phyloP scores from a whole-genome alignment of 2,329 filamentous ascomycete genomes.

The Pestalotiopsis fici region DNA sequence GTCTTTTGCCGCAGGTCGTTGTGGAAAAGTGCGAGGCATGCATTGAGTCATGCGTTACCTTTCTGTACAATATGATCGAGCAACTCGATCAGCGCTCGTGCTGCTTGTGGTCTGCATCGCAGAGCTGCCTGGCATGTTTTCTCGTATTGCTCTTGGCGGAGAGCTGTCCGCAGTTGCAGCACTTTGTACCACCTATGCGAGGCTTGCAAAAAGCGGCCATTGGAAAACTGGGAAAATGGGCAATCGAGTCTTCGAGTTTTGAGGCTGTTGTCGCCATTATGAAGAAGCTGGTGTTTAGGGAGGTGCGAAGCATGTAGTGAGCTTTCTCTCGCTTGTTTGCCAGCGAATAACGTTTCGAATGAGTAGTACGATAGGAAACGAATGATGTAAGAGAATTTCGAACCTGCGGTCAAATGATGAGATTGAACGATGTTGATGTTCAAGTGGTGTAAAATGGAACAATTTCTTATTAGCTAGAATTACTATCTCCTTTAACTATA shows the following conservation, averaged over 20 bases:
- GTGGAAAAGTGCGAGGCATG: conserved; percentile 35
- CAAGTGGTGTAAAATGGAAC: too few relatives aligned
- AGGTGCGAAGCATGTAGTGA: background rate
- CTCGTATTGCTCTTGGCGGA: conserved; percentile 31
- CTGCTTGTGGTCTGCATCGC: conserved; percentile 37
- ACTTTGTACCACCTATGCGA: conserved; percentile 6
- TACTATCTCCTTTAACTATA: too few relatives aligned
- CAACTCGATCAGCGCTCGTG: conserved; percentile 37
- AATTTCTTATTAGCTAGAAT: too few relatives aligned
- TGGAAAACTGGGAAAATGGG: conserved; percentile 4
- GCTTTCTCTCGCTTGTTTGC: background rate
- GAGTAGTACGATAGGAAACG: background rate
- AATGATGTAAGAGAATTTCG: too few relatives aligned
- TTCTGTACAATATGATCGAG: conserved; percentile 34
- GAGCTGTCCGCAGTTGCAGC: conserved; percentile 6
- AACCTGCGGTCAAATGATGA: too few relatives aligned
- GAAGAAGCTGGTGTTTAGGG: conserved; percentile 5
- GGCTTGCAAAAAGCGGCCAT: background rate
- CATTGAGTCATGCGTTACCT: conserved; percentile 34
- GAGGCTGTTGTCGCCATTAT: conserved; percentile 11
- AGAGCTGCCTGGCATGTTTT: conserved; percentile 34
- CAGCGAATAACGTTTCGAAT: background rate
- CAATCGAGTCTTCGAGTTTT: conserved; percentile 8
- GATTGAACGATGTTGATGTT: too few relatives aligned
- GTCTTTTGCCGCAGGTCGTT: conserved; percentile 26